Percentiles rank a stretch among this genome's conserved stretches.
phyloP scores from a whole-genome alignment of 2,329 filamentous ascomycete genomes.

The Scytalidium sp. region DNA sequence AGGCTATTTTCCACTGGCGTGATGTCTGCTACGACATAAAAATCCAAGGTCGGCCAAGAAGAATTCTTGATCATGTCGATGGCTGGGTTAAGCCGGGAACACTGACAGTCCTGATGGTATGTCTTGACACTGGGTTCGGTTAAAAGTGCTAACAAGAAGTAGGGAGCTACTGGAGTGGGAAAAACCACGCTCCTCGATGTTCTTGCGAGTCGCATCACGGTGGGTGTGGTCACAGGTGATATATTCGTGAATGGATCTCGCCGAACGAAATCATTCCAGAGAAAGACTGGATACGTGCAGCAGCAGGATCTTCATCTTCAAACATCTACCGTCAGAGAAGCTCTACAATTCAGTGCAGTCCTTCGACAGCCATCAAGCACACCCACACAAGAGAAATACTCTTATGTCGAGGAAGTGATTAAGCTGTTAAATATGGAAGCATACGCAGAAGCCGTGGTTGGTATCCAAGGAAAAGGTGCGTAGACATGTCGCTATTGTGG shows the following conservation, averaged over 20 bases:
- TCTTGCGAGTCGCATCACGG: conserved; percentile 73
- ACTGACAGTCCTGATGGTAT: conserved; percentile 62
- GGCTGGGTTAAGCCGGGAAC: conserved; percentile 72
- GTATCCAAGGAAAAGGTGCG: conserved; percentile 77
- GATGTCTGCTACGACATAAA: conserved; percentile 69
- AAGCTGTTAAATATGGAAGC: conserved; percentile 86
- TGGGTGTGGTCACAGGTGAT: conserved; percentile 84
- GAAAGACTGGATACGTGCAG: conserved; percentile 88
- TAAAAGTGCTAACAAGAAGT: conserved; percentile 66
- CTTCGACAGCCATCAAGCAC: conserved; percentile 78
- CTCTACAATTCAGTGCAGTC: conserved; percentile 81
- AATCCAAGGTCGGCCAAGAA: conserved; percentile 60
- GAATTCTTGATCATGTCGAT: conserved; percentile 66
- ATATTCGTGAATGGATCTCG: conserved; percentile 66
- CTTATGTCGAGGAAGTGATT: conserved; percentile 88
- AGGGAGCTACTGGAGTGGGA: conserved; percentile 64
- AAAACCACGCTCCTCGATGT: conserved; percentile 86
- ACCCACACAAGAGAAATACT: conserved; percentile 72
- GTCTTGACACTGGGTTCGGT: background rate
- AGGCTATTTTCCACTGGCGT: conserved; percentile 24
- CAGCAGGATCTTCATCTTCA: conserved; percentile 87
- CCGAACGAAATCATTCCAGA: conserved; percentile 73
- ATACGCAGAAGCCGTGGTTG: conserved; percentile 87
- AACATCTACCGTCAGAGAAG: conserved; percentile 84
- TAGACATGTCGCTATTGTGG: too few species aligned